Evolutionary conservation across 345 rosid species (phyloP).

Genomic region (Euphorbia pulcherrima): DNA sequence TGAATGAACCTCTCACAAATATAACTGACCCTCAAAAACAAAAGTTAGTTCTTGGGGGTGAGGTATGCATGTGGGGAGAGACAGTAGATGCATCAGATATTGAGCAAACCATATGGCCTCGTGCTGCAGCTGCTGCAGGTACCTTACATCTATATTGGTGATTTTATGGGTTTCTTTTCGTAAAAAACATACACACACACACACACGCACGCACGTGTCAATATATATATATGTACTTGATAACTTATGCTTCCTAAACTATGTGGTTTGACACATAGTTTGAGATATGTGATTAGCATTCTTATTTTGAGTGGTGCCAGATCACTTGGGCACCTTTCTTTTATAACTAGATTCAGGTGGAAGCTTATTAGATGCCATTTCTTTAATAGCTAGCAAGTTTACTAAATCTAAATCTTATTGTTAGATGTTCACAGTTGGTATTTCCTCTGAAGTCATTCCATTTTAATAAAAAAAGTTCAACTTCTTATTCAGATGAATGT

Average conservation of each 20-base stretch:
- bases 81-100: slow-evolving; percentile 47
- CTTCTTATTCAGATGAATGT: too few relatives aligned
- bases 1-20: slow-evolving; percentile 53
- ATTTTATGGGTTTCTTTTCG: neutral
- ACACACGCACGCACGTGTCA: too few relatives aligned
- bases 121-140: slow-evolving; percentile 85
- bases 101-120: slow-evolving; percentile 82
- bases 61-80: slow-evolving; percentile 87
- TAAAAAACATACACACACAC: too few relatives aligned
- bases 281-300: neutral
- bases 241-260: neutral
- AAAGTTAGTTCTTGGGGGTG: slow-evolving; percentile 64
- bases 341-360: neutral
- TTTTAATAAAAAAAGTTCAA: too few relatives aligned
- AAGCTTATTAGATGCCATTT: too few relatives aligned
- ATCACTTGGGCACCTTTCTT: neutral
- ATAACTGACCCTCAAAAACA: slow-evolving; percentile 40
- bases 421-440: too few relatives aligned
- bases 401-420: too few relatives aligned
- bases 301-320: neutral
- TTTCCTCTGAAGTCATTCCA: too few relatives aligned
- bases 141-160: neutral
- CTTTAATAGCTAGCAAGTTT: too few relatives aligned
- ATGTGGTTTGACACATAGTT: too few relatives aligned
- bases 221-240: neutral